Conservation (phyloP, 2,329 filamentous ascomycete species). For the Metarhizium humberi region DNA sequence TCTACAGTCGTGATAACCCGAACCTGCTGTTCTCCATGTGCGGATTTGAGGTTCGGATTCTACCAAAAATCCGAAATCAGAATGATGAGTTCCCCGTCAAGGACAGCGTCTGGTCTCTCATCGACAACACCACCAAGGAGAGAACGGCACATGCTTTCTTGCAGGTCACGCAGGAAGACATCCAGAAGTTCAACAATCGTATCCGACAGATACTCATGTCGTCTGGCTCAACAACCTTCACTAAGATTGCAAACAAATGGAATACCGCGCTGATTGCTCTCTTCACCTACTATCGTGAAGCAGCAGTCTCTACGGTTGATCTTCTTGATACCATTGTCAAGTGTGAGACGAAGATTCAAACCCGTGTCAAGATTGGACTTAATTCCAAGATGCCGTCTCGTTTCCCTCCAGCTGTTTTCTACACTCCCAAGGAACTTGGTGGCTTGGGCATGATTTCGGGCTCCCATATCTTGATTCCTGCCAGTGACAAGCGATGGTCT, state of each 20-base stretch:
- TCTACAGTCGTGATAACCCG: slow-evolving; percentile 96
- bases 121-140: slow-evolving; percentile 94
- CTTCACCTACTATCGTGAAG: slow-evolving; percentile 97
- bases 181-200: slow-evolving; percentile 97
- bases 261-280: slow-evolving; percentile 95
- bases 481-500: slow-evolving; percentile 95
- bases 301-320: slow-evolving; percentile 89
- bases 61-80: slow-evolving; percentile 89
- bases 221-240: slow-evolving; percentile 97
- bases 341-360: slow-evolving; percentile 99
- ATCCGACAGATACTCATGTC: slow-evolving; percentile 99
- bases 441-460: slow-evolving; percentile 98
- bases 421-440: slow-evolving; percentile 95
- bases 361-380: slow-evolving; percentile 93
- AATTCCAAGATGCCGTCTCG: slow-evolving; percentile 99
- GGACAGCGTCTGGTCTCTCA: slow-evolving; percentile 95
- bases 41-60: slow-evolving; percentile 91
- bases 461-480: slow-evolving; percentile 93
- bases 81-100: slow-evolving; percentile 97
- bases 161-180: slow-evolving; percentile 95
- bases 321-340: slow-evolving; percentile 97
- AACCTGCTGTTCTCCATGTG: slow-evolving; percentile 97
- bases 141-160: slow-evolving; percentile 95
- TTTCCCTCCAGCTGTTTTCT: slow-evolving; percentile 97
- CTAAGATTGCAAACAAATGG: slow-evolving; percentile 99